Percentiles rank a stretch among this genome's conserved stretches.
phyloP scores from a whole-genome alignment of 1,284 basidiomycete species.

The Austroboletus sp. region DNA sequence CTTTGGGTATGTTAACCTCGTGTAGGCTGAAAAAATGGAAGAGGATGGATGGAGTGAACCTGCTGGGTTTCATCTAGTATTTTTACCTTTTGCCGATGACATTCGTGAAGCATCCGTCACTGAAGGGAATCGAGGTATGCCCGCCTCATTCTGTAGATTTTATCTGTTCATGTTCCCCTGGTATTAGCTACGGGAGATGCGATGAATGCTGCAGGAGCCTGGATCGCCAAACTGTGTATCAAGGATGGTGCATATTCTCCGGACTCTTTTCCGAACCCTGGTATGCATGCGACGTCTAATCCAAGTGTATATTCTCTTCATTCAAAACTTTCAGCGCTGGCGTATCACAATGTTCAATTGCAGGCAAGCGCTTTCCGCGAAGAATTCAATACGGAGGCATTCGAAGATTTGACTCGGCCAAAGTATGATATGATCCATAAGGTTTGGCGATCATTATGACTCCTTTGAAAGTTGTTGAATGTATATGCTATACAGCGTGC shows the following conservation, averaged over 20 bases:
- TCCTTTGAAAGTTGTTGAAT: background rate
- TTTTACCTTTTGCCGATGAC: constrained; percentile 90
- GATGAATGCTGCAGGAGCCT: constrained; percentile 60
- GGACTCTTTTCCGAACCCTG: constrained; percentile 88
- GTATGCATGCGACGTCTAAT: constrained; percentile 39
- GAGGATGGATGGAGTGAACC: constrained; percentile 76
- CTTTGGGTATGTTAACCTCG: background rate
- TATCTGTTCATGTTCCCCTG: constrained; percentile 1
- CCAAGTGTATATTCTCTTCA: constrained; percentile 1
- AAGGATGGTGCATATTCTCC: constrained; percentile 79
- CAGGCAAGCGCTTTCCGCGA: constrained; percentile 89
- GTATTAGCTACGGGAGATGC: constrained; percentile 60
- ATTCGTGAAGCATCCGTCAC: constrained; percentile 70
- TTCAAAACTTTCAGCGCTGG: constrained; percentile 46
- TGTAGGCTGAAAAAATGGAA: constrained; percentile 64
- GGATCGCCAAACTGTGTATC: constrained; percentile 75
- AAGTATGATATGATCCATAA: constrained; percentile 75
- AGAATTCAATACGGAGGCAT: constrained; percentile 66
- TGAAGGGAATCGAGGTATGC: constrained; percentile 50
- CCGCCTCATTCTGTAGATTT: background rate
- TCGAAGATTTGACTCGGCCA: constrained; percentile 77
- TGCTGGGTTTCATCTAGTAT: constrained; percentile 87
- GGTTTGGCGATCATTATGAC: constrained; percentile 36
- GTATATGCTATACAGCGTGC: constrained; percentile 48
- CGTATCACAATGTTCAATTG: constrained; percentile 83